Base-by-base conservation (phyloP, 306 rosid species). In the Myrica gale region DNA sequence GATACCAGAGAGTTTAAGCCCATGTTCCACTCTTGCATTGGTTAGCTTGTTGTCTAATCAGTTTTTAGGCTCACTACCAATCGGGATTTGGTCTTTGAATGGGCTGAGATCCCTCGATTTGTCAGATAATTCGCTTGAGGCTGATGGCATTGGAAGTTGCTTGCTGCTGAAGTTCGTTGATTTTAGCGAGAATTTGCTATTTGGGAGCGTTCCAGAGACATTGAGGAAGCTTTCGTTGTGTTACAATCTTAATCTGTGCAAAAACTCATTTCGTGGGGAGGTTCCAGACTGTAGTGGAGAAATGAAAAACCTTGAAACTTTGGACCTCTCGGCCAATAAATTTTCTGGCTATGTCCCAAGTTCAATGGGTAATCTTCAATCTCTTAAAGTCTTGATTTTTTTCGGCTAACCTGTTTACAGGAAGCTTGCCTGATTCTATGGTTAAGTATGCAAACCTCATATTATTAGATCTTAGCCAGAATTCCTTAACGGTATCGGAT, bases 131-230 rank as follows among this genome's bases (percentile, higher is more conserved):
- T 45, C 81, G 75, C 77, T 96, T 82, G 92, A 87, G 73, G 99
- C 90, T 57, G 92, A 78, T 76, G 98, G 91, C 5, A 88, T 92
- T 79, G 98, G 99, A 74, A 89, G 91, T 79, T 96, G 97, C 74
- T 86, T 84, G 83, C 97, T 92, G 77, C 83, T 92, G 88, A 88
- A 97, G 88, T 90, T 88, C 66, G 55, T 96, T 83, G 98, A 96
- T 86, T 84, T 96, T 6, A 80, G 98, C 66, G 92, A 85, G 66
- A 96, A 96, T 85, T 87, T 86, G 12, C 76, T 96, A 74, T 83
- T 87, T 23, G 96, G 98, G 6, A 57, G 65, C 44, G 55, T 96
- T 5, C 99, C 99, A 4, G 89, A 71, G 71, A 88, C 87, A 78
- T 78, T 96, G 85, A 86, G 80, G 88, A 80, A 75, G 5, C 91